phyloP scores from a whole-genome alignment of 176 grass and related monocot genomes.

The Secale cereale region DNA sequence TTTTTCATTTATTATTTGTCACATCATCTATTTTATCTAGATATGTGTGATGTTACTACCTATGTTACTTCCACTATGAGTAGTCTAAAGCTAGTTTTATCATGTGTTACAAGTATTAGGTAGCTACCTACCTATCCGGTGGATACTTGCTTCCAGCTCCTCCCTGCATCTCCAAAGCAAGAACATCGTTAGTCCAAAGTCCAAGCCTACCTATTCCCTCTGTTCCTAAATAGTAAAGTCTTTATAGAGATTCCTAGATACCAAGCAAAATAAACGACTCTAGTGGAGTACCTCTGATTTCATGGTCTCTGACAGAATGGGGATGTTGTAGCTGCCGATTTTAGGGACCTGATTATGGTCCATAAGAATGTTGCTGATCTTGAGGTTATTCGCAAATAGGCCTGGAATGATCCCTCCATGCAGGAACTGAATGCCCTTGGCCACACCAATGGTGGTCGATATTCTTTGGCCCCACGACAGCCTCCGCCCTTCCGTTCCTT shows the following conservation, averaged over 20 bases:
- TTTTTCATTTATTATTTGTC: too few species aligned
- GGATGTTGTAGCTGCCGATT: constrained; percentile 90
- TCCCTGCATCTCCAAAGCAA: constrained; percentile 12
- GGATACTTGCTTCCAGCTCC: constrained; percentile 37
- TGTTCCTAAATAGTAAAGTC: too few species aligned
- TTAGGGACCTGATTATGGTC: constrained; percentile 83
- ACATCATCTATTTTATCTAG: too few species aligned
- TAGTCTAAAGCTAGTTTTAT: too few species aligned
- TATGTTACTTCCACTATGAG: too few species aligned
- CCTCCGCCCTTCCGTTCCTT: constrained; percentile 61
- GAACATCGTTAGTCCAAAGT: not conserved
- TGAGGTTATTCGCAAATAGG: constrained; percentile 74
- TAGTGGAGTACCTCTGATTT: constrained; percentile 55
- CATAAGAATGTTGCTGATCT: constrained; percentile 73
- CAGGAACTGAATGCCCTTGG: constrained; percentile 91
- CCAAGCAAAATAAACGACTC: too few species aligned
- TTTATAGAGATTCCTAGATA: too few species aligned
- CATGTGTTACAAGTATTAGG: not conserved
- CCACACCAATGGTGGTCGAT: constrained; percentile 52
- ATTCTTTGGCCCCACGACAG: constrained; percentile 76
- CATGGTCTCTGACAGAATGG: constrained; percentile 52
- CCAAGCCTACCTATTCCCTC: not conserved
- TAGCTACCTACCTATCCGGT: constrained; percentile 33
- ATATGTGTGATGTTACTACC: too few species aligned
- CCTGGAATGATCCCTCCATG: constrained; percentile 84